A percentile compares a stretch with the other conserved stretches of the same genome.
phyloP scores from a whole-genome alignment of 345 rosid species.

The Citrus trifoliata region DNA sequence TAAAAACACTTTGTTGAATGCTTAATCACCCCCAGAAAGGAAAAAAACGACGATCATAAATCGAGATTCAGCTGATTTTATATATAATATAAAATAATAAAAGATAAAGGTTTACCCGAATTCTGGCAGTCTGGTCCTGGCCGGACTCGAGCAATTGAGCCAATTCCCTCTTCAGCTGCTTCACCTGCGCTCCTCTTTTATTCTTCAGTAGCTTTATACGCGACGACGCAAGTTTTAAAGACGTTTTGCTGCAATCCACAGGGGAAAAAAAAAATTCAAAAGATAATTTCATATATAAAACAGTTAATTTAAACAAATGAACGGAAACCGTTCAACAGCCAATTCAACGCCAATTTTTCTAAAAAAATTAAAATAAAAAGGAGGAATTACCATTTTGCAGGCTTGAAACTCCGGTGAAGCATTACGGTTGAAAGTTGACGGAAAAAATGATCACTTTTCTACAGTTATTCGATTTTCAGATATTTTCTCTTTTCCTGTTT shows the following conservation, averaged over 20 bases:
- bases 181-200: slow-evolving; percentile 60
- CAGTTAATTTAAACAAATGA: not conserved
- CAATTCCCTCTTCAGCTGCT: slow-evolving; percentile 69
- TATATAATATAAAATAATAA: not conserved
- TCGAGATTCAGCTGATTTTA: not conserved
- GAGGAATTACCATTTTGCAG: slow-evolving; percentile 69
- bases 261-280: not conserved
- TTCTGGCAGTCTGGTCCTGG: slow-evolving; percentile 75
- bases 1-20: not conserved
- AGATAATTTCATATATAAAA: slow-evolving; percentile 1
- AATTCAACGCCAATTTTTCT: not conserved
- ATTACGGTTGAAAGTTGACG: slow-evolving; percentile 23
- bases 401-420: slow-evolving; percentile 86
- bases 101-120: slow-evolving; percentile 46
- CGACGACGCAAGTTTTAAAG: slow-evolving; percentile 68
- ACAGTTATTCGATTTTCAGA: not conserved
- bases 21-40: not conserved
- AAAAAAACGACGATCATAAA: not conserved
- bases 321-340: not conserved
- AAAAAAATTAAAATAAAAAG: not conserved
- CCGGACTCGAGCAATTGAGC: slow-evolving; percentile 82
- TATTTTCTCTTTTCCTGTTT: not conserved
- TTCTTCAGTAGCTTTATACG: slow-evolving; percentile 79
- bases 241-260: slow-evolving; percentile 55
- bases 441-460: not conserved